Conservation (phyloP, 805 yeast genomes). For the Crinitomyces ghanaensis region DNA sequence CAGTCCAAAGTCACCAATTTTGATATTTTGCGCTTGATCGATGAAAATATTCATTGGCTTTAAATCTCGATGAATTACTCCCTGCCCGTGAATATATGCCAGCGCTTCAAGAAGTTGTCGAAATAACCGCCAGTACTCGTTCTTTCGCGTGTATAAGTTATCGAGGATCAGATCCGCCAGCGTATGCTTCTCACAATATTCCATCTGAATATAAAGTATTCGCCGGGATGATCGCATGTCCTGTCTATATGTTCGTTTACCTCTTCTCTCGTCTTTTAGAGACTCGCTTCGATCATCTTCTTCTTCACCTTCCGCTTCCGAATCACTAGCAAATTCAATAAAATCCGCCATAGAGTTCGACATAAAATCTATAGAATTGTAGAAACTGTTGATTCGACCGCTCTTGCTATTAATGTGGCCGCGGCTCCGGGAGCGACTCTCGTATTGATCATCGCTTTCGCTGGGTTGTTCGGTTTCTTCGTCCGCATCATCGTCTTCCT, state of each 20-base stretch:
- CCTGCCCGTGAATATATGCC: conserved; percentile 82
- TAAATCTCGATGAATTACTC: conserved; percentile 88
- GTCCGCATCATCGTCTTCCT: conserved; percentile 22
- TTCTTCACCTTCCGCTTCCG: conserved; percentile 12
- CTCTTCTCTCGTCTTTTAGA: neutral
- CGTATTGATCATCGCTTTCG: neutral
- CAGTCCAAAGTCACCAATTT: conserved; percentile 94
- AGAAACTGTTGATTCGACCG: too few species aligned
- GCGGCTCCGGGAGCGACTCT: too few species aligned
- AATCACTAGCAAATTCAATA: conserved; percentile 17
- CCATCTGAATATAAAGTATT: conserved; percentile 94
- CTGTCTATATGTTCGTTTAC: neutral
- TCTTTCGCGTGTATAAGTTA: conserved; percentile 56
- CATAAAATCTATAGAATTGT: conserved; percentile 16
- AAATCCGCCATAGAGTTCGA: conserved; percentile 17
- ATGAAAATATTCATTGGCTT: conserved; percentile 95
- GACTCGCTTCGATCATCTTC: conserved; percentile 10
- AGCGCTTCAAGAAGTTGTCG: conserved; percentile 84
- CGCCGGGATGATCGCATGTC: too few species aligned
- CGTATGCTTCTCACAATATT: conserved; percentile 93
- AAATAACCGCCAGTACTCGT: conserved; percentile 82
- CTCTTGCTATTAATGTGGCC: too few species aligned
- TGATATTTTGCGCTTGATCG: conserved; percentile 77
- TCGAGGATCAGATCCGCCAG: conserved; percentile 70
- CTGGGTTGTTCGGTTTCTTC: conserved; percentile 15